A percentile compares a stretch with the other conserved stretches of the same genome.
Evolutionary conservation across 2,329 filamentous ascomycete species (phyloP).

Genomic region (Xylaria hypoxylon): DNA sequence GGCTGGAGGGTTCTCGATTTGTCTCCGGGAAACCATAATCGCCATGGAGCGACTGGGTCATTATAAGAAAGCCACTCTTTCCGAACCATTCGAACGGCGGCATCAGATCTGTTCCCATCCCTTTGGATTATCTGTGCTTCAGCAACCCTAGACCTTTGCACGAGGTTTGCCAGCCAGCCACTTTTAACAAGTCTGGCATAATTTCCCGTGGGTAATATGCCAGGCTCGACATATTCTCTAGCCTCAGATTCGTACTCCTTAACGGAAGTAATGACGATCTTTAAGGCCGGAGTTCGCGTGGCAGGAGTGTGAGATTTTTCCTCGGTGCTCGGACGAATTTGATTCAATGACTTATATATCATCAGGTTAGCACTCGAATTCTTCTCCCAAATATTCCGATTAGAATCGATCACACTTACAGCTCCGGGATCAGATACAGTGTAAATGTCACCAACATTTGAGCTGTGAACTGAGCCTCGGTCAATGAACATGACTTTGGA

Average conservation of each 20-base stretch:
- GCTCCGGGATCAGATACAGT: conserved; percentile 7
- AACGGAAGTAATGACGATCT: conserved; percentile 2
- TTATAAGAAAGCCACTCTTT: conserved; percentile 1
- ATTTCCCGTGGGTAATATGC: conserved; percentile 1
- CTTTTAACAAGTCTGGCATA: background rate
- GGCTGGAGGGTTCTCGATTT: conserved; percentile 3
- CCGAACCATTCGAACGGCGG: no score
- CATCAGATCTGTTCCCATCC: no score
- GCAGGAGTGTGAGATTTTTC: background rate
- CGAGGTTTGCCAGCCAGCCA: conserved; percentile 4
- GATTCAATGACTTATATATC: conserved; percentile 8
- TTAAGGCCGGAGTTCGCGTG: background rate
- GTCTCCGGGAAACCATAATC: conserved; percentile 5
- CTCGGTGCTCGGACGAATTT: conserved; percentile 2
- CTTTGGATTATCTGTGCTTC: background rate
- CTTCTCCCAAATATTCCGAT: background rate
- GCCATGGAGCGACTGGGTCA: conserved; percentile 3
- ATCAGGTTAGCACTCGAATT: conserved; percentile 7
- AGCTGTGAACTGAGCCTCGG: conserved; percentile 1
- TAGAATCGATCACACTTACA: conserved; percentile 1
- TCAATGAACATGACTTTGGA: background rate
- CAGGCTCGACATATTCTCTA: conserved; percentile 8
- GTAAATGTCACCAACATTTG: conserved; percentile 6
- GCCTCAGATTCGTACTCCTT: conserved; percentile 5
- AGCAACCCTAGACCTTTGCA: conserved; percentile 2